Conservation (phyloP, 495 filamentous ascomycete genomes). For the Aspergillus steynii region DNA sequence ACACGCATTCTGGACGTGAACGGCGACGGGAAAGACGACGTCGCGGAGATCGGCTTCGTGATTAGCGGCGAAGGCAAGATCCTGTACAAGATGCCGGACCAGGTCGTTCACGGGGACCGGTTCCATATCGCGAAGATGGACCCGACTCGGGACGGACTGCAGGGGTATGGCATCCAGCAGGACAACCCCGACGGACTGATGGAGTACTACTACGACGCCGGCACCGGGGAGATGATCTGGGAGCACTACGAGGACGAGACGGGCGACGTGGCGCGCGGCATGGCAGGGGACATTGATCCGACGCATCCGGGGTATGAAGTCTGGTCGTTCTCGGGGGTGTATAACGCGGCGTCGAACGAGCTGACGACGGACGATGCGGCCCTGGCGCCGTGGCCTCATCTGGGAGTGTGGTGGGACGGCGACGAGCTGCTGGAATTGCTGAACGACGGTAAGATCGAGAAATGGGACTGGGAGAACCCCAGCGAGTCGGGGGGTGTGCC, state of each 20-base stretch:
- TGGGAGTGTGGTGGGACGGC: constrained; percentile 7
- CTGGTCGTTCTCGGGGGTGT: constrained; percentile 9
- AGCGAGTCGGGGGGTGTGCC: background rate
- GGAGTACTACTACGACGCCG: constrained; percentile 15
- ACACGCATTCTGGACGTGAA: constrained; percentile 12
- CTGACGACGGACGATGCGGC: background rate
- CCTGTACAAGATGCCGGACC: background rate
- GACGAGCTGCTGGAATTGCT: constrained; percentile 6
- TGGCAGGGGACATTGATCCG: constrained; percentile 9
- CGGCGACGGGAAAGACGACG: constrained; percentile 11
- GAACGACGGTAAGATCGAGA: constrained; percentile 3
- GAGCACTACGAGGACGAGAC: constrained; percentile 6
- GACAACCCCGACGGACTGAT: background rate
- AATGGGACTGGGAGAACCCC: constrained; percentile 9
- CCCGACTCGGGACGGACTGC: constrained; percentile 12
- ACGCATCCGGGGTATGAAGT: background rate
- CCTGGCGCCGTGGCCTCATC: constrained; percentile 7
- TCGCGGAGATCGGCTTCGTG: constrained; percentile 11
- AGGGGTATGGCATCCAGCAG: constrained; percentile 12
- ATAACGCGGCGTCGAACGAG: constrained; percentile 1
- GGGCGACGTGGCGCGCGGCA: constrained; percentile 7
- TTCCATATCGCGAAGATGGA: constrained; percentile 9
- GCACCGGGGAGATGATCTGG: constrained; percentile 3
- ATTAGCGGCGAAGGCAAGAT: constrained; percentile 9
- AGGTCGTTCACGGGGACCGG: constrained; percentile 9